Base-by-base conservation (phyloP, 139 green algal species). In the Zygnema circumcarinatum region DNA sequence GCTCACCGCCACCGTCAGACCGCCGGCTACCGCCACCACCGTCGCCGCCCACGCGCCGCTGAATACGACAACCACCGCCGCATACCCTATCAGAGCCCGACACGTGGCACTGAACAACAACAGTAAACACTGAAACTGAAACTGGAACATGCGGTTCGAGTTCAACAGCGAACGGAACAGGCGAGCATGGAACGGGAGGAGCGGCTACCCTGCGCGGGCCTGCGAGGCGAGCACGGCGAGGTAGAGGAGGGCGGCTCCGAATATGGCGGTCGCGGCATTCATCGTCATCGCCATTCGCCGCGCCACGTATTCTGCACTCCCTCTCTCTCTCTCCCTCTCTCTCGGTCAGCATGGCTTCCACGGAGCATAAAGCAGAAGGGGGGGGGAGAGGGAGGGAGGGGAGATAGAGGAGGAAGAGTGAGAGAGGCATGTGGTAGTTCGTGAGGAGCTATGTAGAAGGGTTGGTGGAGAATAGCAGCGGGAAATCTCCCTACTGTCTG, bases 151-250 rank as follows among this genome's bases (percentile, higher is more conserved):
- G n/a, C n/a, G n/a, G n/a, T n/a, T n/a, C n/a, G n/a, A n/a, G n/a
- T n/a, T n/a, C n/a, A n/a, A n/a, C n/a, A n/a, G n/a, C n/a, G n/a
- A n/a, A n/a, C n/a, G n/a, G n/a, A n/a, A n/a, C n/a, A n/a, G n/a
- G n/a, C n/a, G n/a, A n/a, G n/a, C n/a, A n/a, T n/a, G n/a, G n/a
- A n/a, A n/a, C n/a, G n/a, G n/a, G n/a, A n/a, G n/a, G n/a, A n/a
- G n/a, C n/a, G n/a, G n/a, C 2, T 52, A 83, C 75, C 75, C 32
- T 2, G 75, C 32, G 3, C 38, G 2, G 2, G 75, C 11, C 75
- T 83, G 75, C 2, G 33, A 69, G 2, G 75, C 53, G 75, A 83
- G 75, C 32, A 83, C 7, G 35, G 75, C n/a, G 75, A 83, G 75
- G 7, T 83, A 83, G 75, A 83, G 75, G 33, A 83, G 75, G 75